Base-by-base conservation (phyloP, 169 alveolate species). In the Plasmodium gallinaceum region DNA sequence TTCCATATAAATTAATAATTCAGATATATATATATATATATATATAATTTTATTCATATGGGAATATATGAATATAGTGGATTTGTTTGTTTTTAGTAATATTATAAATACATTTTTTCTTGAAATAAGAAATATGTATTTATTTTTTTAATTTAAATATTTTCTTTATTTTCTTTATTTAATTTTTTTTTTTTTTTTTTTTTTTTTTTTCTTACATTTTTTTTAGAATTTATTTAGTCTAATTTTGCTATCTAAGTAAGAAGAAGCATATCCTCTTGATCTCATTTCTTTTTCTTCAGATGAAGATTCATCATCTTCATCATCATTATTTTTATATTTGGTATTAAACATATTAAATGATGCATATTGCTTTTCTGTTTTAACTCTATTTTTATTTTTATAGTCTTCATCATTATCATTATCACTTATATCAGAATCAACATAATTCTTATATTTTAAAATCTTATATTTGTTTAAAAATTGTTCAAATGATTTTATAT, bases 291-390 rank as follows among this genome's bases (percentile, higher is more conserved):
- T 48, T 32, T 66, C 91, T 4, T 42, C 43, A 3, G 83, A 54
- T 22, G 85, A 83, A 24, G 42, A 46, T 22, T 76, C 68, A 22
- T 37, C 70, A 9, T 24, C 18, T 7, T 72, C 69, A 5, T 72
- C 66, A 12, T 54, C 58, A n/a, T 37, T 18, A 22, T 16, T 43
- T 6, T 69, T 66, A 32, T 83, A 4, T 48, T 48, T 83, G 2
- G 39, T 66, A 37, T 42, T 5, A 16, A 83, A 83, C 60, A 68
- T 51, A 32, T 66, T 66, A 68, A 83, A 68, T 1, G 78, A 61
- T n/a, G 73, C 66, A 26, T 83, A 83, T 9, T 83, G 91, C 12
- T 83, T 83, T 54, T 83, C 14, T 24, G 91, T 54, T 66, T 64
- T 54, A 14, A 66, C 51, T 22, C 26, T 71, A 7, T 26, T 68